Conservation (phyloP, 208 protist species). For the Porcisia hertigi region DNA sequence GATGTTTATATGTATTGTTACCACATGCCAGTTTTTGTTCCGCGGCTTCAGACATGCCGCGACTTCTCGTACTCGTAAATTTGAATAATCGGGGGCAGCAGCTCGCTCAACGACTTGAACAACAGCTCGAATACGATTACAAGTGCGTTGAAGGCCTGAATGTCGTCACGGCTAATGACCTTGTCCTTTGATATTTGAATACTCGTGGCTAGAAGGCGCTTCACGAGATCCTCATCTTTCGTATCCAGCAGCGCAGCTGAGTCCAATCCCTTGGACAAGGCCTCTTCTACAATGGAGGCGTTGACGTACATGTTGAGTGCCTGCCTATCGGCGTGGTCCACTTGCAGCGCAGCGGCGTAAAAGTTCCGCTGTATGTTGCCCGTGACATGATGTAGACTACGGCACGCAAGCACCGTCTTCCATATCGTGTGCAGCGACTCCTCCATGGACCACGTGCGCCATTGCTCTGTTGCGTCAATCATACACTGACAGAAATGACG, state of each 20-base stretch:
- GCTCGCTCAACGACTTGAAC: constrained; percentile 32
- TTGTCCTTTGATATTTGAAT: constrained; percentile 47
- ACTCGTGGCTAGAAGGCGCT: constrained; percentile 49
- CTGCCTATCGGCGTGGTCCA: constrained; percentile 29
- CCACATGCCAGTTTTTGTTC: no score
- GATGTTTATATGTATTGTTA: no score
- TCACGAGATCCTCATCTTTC: constrained; percentile 35
- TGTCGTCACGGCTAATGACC: constrained; percentile 33
- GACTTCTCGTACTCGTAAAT: constrained; percentile 60
- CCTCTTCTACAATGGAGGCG: constrained; percentile 31
- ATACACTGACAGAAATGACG: constrained; percentile 62
- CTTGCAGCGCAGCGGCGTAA: constrained; percentile 49
- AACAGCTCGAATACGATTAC: constrained; percentile 44
- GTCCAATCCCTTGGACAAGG: no score
- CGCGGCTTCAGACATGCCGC: constrained; percentile 8
- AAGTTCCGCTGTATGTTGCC: constrained; percentile 70
- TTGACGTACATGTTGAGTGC: constrained; percentile 40
- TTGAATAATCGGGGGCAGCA: constrained; percentile 45
- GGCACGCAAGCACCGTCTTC: constrained; percentile 44
- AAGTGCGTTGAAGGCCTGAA: constrained; percentile 44
- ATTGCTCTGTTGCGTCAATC: constrained; percentile 62
- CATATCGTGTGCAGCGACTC: constrained; percentile 38
- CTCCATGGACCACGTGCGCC: constrained; percentile 49
- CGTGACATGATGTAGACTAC: constrained; percentile 50
- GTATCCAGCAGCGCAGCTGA: constrained; percentile 3